These are phyloP conservation scores for Cryphonectria naterciae DNA, from an alignment of 2,329 filamentous ascomycete genomes.

Conservation along the genomic window DNA sequence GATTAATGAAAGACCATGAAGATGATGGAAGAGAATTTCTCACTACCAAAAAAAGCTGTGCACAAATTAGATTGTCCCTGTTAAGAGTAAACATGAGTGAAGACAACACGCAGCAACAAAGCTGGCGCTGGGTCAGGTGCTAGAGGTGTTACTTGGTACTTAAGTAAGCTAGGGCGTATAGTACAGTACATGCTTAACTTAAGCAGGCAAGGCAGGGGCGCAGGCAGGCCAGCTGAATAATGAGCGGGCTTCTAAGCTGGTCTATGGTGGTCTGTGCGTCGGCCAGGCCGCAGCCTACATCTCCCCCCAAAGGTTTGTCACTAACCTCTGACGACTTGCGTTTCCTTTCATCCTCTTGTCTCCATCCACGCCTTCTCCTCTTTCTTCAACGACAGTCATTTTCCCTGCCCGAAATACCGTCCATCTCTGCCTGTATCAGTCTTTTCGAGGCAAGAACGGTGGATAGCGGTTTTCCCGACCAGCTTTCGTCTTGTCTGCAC, in stretches of 20 bases:
- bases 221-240: slow-evolving; percentile 14
- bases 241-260: background rate
- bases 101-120: background rate
- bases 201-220: background rate
- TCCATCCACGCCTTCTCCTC: slow-evolving; percentile 6
- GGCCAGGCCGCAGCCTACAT: slow-evolving; percentile 4
- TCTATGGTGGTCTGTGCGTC: slow-evolving; percentile 6
- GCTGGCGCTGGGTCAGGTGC: background rate
- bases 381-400: slow-evolving; percentile 20
- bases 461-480: slow-evolving; percentile 24
- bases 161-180: background rate
- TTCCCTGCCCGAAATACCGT: slow-evolving; percentile 17
- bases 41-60: background rate
- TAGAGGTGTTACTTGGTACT: too few relatives aligned
- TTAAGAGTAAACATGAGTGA: background rate
- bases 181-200: background rate
- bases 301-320: background rate
- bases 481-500: slow-evolving; percentile 25
- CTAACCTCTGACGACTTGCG: slow-evolving; percentile 1
- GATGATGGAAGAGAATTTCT: background rate
- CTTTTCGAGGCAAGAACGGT: slow-evolving; percentile 20
- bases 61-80: background rate
- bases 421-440: slow-evolving; percentile 17
- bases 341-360: slow-evolving; percentile 5
- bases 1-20: background rate